Evolutionary conservation across 805 yeast genomes (phyloP).

Genomic region (Ogataea pini): DNA sequence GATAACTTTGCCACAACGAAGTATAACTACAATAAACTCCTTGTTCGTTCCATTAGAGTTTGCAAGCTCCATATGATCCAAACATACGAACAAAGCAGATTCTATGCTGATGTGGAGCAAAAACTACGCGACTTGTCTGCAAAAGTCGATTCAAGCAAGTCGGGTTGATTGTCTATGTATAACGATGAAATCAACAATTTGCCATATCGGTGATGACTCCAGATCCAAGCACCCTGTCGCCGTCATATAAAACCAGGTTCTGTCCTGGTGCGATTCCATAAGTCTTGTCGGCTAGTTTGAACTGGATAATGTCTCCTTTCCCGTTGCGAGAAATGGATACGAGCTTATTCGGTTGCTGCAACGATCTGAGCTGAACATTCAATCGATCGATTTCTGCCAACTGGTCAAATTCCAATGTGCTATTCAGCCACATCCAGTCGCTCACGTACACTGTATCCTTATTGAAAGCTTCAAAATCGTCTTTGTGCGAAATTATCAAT

Average conservation of each 20-base stretch:
- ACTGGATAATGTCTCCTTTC: conserved; percentile 23
- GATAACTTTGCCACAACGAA: conserved; percentile 12
- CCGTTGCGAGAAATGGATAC: conserved; percentile 7
- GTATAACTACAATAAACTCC: conserved; percentile 14
- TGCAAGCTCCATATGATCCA: conserved; percentile 22
- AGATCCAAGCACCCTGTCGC: conserved; percentile 67
- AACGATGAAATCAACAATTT: conserved; percentile 1
- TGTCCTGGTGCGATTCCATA: conserved; percentile 93
- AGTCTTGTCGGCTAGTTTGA: conserved; percentile 46
- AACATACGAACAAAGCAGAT: conserved; percentile 22
- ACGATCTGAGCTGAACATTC: conserved; percentile 68
- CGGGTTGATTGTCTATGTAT: conserved; percentile 4
- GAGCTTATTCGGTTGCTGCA: conserved; percentile 56
- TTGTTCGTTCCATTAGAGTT: conserved; percentile 19
- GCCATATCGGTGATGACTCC: conserved; percentile 40
- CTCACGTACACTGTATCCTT: conserved; percentile 43
- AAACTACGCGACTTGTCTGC: conserved; percentile 3
- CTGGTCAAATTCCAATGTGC: conserved; percentile 8
- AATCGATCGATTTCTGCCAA: conserved; percentile 30
- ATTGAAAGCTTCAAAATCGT: conserved; percentile 57
- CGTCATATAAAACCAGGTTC: conserved; percentile 69
- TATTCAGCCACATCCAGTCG: conserved; percentile 53
- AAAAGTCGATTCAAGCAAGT: conserved; percentile 1
- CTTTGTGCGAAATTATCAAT: conserved; percentile 75
- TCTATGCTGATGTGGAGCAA: conserved; percentile 14